These are phyloP conservation scores for Plasmodium malariae DNA, from an alignment of 169 alveolate genomes.

Conservation along the genomic window DNA sequence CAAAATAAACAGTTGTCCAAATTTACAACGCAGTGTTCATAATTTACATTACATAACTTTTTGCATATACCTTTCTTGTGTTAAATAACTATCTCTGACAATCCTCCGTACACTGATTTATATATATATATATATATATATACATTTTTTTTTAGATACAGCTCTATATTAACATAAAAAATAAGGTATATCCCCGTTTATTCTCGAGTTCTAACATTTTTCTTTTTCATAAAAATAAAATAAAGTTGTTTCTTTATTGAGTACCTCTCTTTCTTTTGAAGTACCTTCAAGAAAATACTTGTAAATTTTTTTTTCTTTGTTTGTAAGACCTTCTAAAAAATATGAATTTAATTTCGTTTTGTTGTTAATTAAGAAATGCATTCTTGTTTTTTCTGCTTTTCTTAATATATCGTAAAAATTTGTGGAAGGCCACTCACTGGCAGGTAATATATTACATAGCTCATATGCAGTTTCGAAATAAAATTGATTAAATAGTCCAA, in stretches of 20 bases:
- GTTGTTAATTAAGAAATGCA: slow-evolving; percentile 64
- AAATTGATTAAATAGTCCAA: slow-evolving; percentile 71
- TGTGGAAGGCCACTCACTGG: slow-evolving; percentile 73
- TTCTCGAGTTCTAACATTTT: slow-evolving; percentile 23
- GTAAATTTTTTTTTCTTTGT: slow-evolving; percentile 74
- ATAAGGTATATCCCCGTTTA: neutral
- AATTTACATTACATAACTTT: too few relatives aligned
- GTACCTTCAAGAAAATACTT: slow-evolving; percentile 75
- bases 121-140: too few relatives aligned
- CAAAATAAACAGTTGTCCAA: too few relatives aligned
- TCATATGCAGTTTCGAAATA: slow-evolving; percentile 77
- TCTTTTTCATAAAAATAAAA: slow-evolving; percentile 70
- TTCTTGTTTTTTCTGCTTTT: slow-evolving; percentile 76
- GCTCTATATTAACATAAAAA: too few relatives aligned
- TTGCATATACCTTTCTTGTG: too few relatives aligned
- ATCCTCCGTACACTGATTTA: too few relatives aligned
- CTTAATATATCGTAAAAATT: slow-evolving; percentile 71
- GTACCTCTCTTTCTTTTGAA: slow-evolving; percentile 61
- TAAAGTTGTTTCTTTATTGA: slow-evolving; percentile 59
- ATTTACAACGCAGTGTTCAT: too few relatives aligned
- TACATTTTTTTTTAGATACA: too few relatives aligned
- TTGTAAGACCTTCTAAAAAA: slow-evolving; percentile 75
- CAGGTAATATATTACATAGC: slow-evolving; percentile 62
- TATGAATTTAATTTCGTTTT: slow-evolving; percentile 71
- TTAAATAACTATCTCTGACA: too few relatives aligned